Percentiles rank a stretch among this genome's conserved stretches.
phyloP scores from a whole-genome alignment of 257 asterid genomes.

The Penstemon davidsonii region DNA sequence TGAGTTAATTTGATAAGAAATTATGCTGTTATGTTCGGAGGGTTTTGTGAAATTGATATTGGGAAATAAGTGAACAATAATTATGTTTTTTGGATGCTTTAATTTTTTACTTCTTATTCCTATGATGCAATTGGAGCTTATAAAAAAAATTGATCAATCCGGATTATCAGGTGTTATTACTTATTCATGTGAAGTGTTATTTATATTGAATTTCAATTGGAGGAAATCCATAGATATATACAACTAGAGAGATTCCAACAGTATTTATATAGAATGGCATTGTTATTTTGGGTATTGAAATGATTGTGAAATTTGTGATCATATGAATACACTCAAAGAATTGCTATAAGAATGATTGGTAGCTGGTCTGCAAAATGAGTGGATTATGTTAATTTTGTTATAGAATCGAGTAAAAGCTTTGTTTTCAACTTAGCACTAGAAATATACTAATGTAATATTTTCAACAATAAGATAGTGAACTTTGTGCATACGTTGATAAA shows the following conservation, averaged over 20 bases:
- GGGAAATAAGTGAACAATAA: not conserved
- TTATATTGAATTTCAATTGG: not conserved
- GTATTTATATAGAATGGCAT: not conserved
- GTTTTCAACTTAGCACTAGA: too few species aligned
- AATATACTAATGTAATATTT: too few species aligned
- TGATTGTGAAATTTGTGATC: not conserved
- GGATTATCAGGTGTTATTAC: not conserved
- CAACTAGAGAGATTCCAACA: too few species aligned
- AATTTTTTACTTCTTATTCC: not conserved
- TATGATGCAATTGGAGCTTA: not conserved
- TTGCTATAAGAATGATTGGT: not conserved
- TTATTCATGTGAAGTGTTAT: not conserved
- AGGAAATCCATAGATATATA: too few species aligned
- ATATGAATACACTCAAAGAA: not conserved
- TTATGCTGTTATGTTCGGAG: too few species aligned
- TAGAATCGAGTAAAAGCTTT: not conserved
- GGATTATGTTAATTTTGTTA: not conserved
- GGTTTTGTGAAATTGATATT: not conserved
- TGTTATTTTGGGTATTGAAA: not conserved
- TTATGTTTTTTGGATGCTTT: not conserved
- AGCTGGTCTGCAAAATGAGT: not conserved
- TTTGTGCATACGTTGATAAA: too few species aligned
- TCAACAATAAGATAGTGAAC: too few species aligned
- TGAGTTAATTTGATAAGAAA: too few species aligned
- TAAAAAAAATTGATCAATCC: not conserved